phyloP scores from a whole-genome alignment of 805 yeast species.

The Cyberlindnera euphorbiiphila region DNA sequence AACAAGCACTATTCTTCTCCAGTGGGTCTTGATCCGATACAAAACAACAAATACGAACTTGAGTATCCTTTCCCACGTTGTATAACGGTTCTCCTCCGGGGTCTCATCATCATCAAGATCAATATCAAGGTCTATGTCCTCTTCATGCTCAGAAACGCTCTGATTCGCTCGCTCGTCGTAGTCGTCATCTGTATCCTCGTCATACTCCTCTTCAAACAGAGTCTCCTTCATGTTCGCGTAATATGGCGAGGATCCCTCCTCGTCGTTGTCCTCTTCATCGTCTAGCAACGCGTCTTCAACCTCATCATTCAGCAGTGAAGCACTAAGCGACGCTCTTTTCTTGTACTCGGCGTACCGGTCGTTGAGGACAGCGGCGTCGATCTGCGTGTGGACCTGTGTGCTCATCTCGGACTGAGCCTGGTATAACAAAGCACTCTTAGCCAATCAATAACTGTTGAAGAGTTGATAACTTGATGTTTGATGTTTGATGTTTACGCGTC shows the following conservation, averaged over 20 bases:
- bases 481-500: neutral
- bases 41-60: constrained; percentile 3
- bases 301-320: neutral
- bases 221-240: constrained; percentile 7
- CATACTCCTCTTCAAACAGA: constrained; percentile 5
- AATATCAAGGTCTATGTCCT: neutral
- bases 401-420: neutral
- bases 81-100: neutral
- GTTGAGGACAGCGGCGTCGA: constrained; percentile 13
- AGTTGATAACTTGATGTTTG: neutral
- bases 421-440: neutral
- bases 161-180: too few species aligned
- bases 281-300: constrained; percentile 2
- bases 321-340: neutral
- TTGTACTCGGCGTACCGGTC: constrained; percentile 10
- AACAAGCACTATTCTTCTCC: neutral
- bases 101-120: constrained; percentile 2
- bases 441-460: neutral
- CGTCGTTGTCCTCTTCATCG: neutral
- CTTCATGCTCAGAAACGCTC: constrained; percentile 1
- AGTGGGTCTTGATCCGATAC: constrained; percentile 1
- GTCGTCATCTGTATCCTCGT: constrained; percentile 4
- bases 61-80: constrained; percentile 1
- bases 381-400: constrained; percentile 1
- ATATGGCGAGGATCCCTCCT: neutral